phyloP scores from a whole-genome alignment of 345 rosid genomes.

The Eucalyptus grandis region DNA sequence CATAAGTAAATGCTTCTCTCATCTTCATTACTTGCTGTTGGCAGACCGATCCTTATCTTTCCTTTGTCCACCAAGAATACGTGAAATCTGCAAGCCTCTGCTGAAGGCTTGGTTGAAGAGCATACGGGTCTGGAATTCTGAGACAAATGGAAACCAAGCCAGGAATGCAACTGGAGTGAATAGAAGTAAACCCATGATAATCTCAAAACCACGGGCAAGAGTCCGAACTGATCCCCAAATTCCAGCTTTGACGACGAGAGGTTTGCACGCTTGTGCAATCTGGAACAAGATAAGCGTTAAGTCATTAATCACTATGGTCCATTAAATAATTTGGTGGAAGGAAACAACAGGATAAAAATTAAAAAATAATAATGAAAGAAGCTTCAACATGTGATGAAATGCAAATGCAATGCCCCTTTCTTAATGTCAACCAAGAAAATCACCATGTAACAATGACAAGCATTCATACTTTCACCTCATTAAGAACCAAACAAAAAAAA shows the following conservation, averaged over 20 bases:
- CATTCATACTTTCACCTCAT: neutral
- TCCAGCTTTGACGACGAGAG: conserved; percentile 55
- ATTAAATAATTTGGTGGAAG: neutral
- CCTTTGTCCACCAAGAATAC: conserved; percentile 90
- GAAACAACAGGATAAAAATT: neutral
- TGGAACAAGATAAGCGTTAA: neutral
- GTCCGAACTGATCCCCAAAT: conserved; percentile 90
- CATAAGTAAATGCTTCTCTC: neutral
- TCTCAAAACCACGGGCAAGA: conserved; percentile 92
- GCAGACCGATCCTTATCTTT: conserved; percentile 83
- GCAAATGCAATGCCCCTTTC: neutral
- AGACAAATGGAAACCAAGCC: conserved; percentile 98
- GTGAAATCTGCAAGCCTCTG: conserved; percentile 97
- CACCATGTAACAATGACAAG: neutral
- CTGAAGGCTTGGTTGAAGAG: conserved; percentile 99
- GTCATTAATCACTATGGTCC: neutral
- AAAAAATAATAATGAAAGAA: neutral
- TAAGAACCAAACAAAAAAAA: neutral
- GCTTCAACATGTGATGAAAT: neutral
- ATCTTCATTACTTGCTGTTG: conserved; percentile 54
- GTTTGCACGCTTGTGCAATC: conserved; percentile 97
- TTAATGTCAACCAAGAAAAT: no score
- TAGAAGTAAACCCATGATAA: conserved; percentile 83
- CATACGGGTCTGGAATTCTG: conserved; percentile 99
- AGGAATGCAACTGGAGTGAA: conserved; percentile 98